Evolutionary conservation across 345 rosid species (phyloP), one percentile per base, ranked within the genome.

Genomic region (Lenwebbia sp.): DNA sequence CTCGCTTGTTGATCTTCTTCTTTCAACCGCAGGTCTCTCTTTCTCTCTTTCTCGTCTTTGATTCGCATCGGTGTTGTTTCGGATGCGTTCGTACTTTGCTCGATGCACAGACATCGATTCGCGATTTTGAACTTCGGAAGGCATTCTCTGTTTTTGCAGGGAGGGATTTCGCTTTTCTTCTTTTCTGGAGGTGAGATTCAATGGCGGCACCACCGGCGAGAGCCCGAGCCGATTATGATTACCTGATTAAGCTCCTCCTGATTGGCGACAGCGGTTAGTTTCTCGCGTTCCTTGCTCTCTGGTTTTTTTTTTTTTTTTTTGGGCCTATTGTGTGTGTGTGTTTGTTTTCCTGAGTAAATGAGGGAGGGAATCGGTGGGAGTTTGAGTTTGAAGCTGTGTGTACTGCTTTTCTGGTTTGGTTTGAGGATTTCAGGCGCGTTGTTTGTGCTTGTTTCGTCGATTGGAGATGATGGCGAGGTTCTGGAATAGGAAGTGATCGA

Each of bases 131-230:
- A 30, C 82, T 62, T 25, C 12, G 40, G 23, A 33, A 60, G 4
- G 22, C 47, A 37, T 33, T 84, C 9, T 22, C 5, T 12, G 1
- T 84, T 4, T 50, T 28, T 85, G 82, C 30, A n/a, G 75, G 55
- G 75, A 33, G 53, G 82, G 84, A 57, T 30, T 74, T 82, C 81
- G 85, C 26, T 10, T 17, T 78, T 75, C 13, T 22, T 25, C 51
- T 28, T 28, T 53, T 19, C 30, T 60, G 37, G 82, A 57, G 84
- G 40, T 51, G 60, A 60, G 88, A 83, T 52, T 70, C 44, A 25
- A 86, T 86, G 87, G 87, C 87, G 13, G 87, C 87, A 33, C 87
- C 87, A 57, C 87, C 85, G 47, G 87, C 85, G 21, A 86, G 87
- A 50, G 87, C 87, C 52, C 76, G 87, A 33, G 87, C 87, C 50